phyloP scores from a whole-genome alignment of 805 yeast genomes.

The Kuraishia hungarica region DNA sequence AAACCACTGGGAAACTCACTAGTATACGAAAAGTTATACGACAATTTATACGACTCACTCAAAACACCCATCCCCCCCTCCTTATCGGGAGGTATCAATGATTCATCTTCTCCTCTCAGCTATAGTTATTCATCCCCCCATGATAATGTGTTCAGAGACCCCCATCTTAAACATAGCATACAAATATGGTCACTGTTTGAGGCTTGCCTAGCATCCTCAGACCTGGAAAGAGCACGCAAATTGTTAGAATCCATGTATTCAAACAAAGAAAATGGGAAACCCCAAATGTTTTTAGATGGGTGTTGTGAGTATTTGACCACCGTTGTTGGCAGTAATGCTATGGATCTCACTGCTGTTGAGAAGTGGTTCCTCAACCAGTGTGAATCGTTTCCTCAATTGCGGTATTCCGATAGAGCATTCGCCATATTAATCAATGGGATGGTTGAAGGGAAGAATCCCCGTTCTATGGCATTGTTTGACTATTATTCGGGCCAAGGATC shows the following conservation, averaged over 20 bases:
- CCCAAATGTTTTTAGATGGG: neutral
- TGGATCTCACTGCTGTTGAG: neutral
- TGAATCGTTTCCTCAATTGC: neutral
- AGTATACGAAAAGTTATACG: neutral
- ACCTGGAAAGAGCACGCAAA: slow-evolving; percentile 61
- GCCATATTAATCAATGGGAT: neutral
- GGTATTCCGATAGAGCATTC: neutral
- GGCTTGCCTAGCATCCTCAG: slow-evolving; percentile 61
- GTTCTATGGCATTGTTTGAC: neutral
- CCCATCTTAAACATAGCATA: neutral
- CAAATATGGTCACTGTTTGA: slow-evolving; percentile 63
- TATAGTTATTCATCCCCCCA: slow-evolving; percentile 1
- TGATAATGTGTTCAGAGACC: neutral
- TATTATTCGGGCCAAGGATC: neutral
- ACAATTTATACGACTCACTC: neutral
- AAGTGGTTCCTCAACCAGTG: neutral
- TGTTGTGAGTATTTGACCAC: neutral
- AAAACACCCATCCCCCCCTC: neutral
- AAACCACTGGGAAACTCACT: neutral
- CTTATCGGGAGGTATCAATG: neutral
- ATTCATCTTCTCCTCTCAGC: neutral
- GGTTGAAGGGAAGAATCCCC: neutral
- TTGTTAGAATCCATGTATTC: slow-evolving; percentile 56
- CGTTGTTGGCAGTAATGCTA: neutral
- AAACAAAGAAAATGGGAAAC: slow-evolving; percentile 18